Conservation (phyloP, 192 early-diverging fungal species). For the Entomortierella lignicola region DNA sequence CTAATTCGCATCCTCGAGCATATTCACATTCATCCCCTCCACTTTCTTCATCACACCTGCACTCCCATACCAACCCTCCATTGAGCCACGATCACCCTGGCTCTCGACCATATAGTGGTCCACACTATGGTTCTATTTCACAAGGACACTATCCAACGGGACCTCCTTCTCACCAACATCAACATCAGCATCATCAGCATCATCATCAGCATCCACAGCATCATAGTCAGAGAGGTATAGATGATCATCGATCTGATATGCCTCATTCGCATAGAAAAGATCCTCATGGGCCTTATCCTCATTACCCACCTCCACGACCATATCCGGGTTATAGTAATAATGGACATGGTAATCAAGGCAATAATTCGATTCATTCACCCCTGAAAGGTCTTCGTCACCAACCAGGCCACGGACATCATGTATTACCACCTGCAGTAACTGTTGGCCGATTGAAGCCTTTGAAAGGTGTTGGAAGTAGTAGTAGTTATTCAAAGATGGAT, state of each 20-base stretch:
- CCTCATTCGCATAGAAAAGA: not conserved
- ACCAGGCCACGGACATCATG: not conserved
- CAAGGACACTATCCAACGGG: slow-evolving; percentile 26
- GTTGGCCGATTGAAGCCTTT: not conserved
- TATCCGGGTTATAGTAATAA: slow-evolving; percentile 18
- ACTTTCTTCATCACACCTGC: not conserved
- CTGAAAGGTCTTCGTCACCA: slow-evolving; percentile 5
- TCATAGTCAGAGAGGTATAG: not conserved
- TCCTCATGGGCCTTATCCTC: slow-evolving; percentile 7
- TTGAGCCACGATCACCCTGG: slow-evolving; percentile 11
- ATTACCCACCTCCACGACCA: slow-evolving; percentile 7
- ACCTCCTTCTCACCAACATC: slow-evolving; percentile 12
- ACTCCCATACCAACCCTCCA: slow-evolving; percentile 6
- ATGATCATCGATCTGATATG: not conserved
- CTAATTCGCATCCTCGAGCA: slow-evolving; percentile 10
- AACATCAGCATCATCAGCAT: slow-evolving; percentile 4
- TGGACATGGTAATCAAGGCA: not conserved
- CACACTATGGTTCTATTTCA: not conserved
- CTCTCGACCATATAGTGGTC: not conserved
- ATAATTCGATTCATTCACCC: not conserved
- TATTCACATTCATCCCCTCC: slow-evolving; percentile 17
- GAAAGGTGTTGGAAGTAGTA: not conserved
- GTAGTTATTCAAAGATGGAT: slow-evolving; percentile 4
- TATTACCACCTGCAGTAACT: not conserved
- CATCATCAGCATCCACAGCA: slow-evolving; percentile 7